A percentile compares a stretch with the other conserved stretches of the same genome.
Evolutionary conservation across 495 filamentous ascomycete genomes (phyloP).

Genomic region (Talaromyces liani): DNA sequence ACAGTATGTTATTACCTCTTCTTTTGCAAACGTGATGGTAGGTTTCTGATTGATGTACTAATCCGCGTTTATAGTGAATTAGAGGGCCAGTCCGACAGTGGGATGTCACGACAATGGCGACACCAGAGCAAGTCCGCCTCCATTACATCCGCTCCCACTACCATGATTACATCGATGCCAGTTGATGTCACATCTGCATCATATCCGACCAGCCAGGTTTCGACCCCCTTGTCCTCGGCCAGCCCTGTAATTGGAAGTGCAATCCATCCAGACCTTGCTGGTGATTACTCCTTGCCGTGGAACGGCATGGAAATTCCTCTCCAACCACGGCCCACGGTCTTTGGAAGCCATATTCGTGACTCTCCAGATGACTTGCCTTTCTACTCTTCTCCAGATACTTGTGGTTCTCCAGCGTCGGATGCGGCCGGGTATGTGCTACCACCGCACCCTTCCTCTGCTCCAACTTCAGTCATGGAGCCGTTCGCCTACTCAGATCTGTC

Average conservation of each 20-base stretch:
- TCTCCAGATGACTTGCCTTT: slow-evolving; percentile 33
- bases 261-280: slow-evolving; percentile 34
- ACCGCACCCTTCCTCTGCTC: slow-evolving; percentile 29
- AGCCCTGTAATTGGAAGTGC: slow-evolving; percentile 32
- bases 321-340: slow-evolving; percentile 26
- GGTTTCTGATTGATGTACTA: background rate
- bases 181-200: slow-evolving; percentile 17
- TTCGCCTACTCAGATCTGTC: slow-evolving; percentile 30
- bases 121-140: slow-evolving; percentile 18
- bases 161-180: slow-evolving; percentile 22
- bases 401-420: slow-evolving; percentile 36
- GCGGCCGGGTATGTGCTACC: slow-evolving; percentile 26
- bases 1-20: slow-evolving; percentile 13
- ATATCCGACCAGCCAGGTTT: slow-evolving; percentile 22
- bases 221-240: slow-evolving; percentile 38
- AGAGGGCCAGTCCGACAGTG: slow-evolving; percentile 30
- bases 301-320: slow-evolving; percentile 29
- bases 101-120: slow-evolving; percentile 21
- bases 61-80: slow-evolving; percentile 22
- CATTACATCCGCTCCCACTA: slow-evolving; percentile 18
- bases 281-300: slow-evolving; percentile 32
- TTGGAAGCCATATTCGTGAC: slow-evolving; percentile 30
- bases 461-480: slow-evolving; percentile 26
- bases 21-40: background rate
- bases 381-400: slow-evolving; percentile 38